Evolutionary conservation across 1,139 yeast species (phyloP), one percentile per base, ranked within the genome.

Genomic region (Geotrichum candidum): DNA sequence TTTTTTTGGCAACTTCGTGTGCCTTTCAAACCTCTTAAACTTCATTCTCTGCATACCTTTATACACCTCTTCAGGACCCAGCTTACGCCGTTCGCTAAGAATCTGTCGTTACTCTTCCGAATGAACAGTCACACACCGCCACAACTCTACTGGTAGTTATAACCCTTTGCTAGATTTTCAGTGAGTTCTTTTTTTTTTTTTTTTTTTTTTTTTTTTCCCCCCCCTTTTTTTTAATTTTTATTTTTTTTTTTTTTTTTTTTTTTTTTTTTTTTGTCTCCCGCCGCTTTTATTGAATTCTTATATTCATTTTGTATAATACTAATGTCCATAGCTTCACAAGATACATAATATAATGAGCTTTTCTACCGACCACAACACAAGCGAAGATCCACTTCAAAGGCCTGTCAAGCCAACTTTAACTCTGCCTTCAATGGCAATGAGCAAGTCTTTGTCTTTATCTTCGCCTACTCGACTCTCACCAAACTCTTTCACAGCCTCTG

Each of bases 401-500:
- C 22, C 22, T 41, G 13, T 5, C 5, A 41, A 41, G 48, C 48
- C 48, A 41, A 41, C 9, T 41, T 23, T 41, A 7, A 41, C 48
- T n/a, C 10, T 41, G 48, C 48, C 48, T 41, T n/a, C 48, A n/a
- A 18, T 41, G 48, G 48, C 9, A 13, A 41, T 18, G 48, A 41
- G 22, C 51, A 56, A 51, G 51, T 56, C 59, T 11, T 52, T 51
- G 13, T 56, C 59, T 4, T 23, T 56, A 18, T 33, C 59, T 13
- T 51, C 59, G 13, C 59, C 55, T 3, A 51, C 59, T 25, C 59
- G 59, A 3, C 51, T 56, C 10, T 56, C 59, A 11, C 59, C 59
- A 0, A 51, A 56, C 18, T 56, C 59, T 13, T n/a, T 31, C 18
- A 41, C 59, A 41, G 55, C 59, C 15, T 51, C 59, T n/a, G 51